Evolutionary conservation across 257 asterid genomes (phyloP).

Genomic region (Solanum habrochaites): DNA sequence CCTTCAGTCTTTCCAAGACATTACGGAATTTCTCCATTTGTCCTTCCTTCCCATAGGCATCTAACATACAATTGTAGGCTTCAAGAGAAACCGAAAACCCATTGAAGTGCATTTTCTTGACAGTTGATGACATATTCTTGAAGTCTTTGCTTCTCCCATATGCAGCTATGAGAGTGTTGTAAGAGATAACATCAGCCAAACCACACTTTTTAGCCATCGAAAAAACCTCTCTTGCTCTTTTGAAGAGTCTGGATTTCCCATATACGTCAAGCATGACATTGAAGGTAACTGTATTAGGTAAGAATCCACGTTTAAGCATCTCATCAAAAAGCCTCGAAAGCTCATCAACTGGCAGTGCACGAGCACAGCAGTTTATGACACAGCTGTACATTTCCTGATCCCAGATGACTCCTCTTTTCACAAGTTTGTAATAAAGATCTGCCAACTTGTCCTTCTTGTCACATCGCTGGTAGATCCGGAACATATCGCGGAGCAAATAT

Average conservation of each 20-base stretch:
- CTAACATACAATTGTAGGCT: constrained; percentile 84
- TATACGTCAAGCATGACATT: constrained; percentile 74
- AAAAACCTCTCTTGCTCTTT: constrained; percentile 53
- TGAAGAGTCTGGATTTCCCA: constrained; percentile 67
- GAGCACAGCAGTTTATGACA: constrained; percentile 77
- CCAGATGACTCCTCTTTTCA: constrained; percentile 53
- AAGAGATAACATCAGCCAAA: constrained; percentile 54
- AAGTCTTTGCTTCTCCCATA: constrained; percentile 64
- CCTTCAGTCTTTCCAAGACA: constrained; percentile 70
- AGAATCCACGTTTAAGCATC: constrained; percentile 64
- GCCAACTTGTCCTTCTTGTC: constrained; percentile 48
- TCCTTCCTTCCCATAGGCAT: constrained; percentile 87
- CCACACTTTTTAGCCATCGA: constrained; percentile 67
- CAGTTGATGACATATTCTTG: constrained; percentile 63
- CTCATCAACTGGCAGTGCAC: constrained; percentile 83
- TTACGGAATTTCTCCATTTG: constrained; percentile 78
- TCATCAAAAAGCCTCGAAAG: constrained; percentile 72
- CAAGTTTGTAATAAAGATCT: constrained; percentile 49
- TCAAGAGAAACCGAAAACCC: constrained; percentile 84
- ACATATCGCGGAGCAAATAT: constrained; percentile 82
- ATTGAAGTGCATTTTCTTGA: constrained; percentile 61
- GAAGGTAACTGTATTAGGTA: constrained; percentile 55
- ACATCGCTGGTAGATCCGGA: constrained; percentile 59
- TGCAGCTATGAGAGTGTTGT: constrained; percentile 81
- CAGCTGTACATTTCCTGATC: constrained; percentile 93